Evolutionary conservation across 2,329 filamentous ascomycete species (phyloP), one percentile per base, ranked within the genome.

Genomic region (Annulohypoxylon truncatum): DNA sequence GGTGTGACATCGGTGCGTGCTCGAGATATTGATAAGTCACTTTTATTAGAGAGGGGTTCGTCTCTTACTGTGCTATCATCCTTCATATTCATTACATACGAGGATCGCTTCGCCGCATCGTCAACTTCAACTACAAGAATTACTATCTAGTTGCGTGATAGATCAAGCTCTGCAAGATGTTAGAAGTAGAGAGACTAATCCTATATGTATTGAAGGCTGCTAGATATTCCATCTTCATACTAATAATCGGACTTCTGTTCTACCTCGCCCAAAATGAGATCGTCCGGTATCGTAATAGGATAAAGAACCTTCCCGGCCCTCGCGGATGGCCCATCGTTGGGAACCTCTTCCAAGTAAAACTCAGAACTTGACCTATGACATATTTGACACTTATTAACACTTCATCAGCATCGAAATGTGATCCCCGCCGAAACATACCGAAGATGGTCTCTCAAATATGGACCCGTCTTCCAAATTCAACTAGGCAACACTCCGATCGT

Each of bases 401-500:
- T 1, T 6, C n/a, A 2, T 13, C 20, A 67, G 64, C 15, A 67
- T n/a, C 60, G 55, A 8, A 55, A 67, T 20, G 55, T 57, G 4
- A 48, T 67, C 8, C 60, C 64, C 5, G 64, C 60, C 2, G 64
- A 63, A 28, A 64, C 55, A 5, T 67, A 67, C n/a, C 55, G 59
- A 12, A 47, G 9, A 24, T 67, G 64, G 64, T 67, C 64, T 13
- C 31, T 53, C 38, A 64, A 62, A 10, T 76, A 75, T 29, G 76
- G 76, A 0, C 70, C 73, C 1, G 75, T 77, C 1, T 78, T 76
- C 63, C 75, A 78, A 56, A 72, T 78, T 22, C 76, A 77, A 55
- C 73, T 78, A 7, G 76, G 76, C 7, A 77, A 77, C 76, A 81
- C 89, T 79, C 83, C 89, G 64, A 88, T 89, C 56, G 82, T 91